A percentile compares a stretch with the other conserved stretches of the same genome.
Conservation (phyloP, 2,329 filamentous ascomycete genomes). For the Didymella sp. region DNA sequence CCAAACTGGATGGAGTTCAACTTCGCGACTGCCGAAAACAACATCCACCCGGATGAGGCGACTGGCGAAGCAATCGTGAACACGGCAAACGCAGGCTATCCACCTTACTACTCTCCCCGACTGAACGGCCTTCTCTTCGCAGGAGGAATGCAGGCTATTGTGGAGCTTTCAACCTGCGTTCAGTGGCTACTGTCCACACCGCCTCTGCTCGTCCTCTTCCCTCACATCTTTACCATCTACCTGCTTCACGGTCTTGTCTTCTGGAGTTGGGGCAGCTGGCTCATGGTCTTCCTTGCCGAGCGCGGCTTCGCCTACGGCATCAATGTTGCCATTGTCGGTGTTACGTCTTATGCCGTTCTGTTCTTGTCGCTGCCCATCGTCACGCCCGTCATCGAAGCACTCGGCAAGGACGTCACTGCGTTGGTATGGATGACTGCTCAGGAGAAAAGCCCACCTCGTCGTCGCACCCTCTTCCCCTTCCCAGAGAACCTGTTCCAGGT, state of each 20-base stretch:
- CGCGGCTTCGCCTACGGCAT: conserved; percentile 44
- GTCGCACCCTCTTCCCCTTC: conserved; percentile 45
- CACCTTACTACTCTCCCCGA: conserved; percentile 54
- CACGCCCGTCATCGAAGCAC: conserved; percentile 49
- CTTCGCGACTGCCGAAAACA: conserved; percentile 51
- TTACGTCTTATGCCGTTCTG: conserved; percentile 47
- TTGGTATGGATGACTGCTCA: conserved; percentile 48
- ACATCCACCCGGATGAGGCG: conserved; percentile 52
- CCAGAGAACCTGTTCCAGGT: conserved; percentile 28
- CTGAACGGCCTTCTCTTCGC: conserved; percentile 55
- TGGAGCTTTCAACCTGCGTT: conserved; percentile 44
- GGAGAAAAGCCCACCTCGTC: conserved; percentile 44
- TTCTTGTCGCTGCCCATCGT: conserved; percentile 46
- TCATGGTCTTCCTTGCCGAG: conserved; percentile 45
- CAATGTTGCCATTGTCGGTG: conserved; percentile 45
- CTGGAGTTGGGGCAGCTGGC: conserved; percentile 52
- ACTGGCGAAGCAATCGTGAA: conserved; percentile 50
- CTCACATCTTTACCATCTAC: conserved; percentile 60
- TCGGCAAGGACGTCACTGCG: conserved; percentile 50
- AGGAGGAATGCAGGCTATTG: conserved; percentile 48
- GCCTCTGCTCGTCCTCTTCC: conserved; percentile 53
- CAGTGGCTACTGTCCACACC: conserved; percentile 54
- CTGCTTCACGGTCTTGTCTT: conserved; percentile 58
- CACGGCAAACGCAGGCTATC: conserved; percentile 49
- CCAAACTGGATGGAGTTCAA: conserved; percentile 49